Conservation (phyloP, 495 filamentous ascomycete species). For the Aspergillus affinis region DNA sequence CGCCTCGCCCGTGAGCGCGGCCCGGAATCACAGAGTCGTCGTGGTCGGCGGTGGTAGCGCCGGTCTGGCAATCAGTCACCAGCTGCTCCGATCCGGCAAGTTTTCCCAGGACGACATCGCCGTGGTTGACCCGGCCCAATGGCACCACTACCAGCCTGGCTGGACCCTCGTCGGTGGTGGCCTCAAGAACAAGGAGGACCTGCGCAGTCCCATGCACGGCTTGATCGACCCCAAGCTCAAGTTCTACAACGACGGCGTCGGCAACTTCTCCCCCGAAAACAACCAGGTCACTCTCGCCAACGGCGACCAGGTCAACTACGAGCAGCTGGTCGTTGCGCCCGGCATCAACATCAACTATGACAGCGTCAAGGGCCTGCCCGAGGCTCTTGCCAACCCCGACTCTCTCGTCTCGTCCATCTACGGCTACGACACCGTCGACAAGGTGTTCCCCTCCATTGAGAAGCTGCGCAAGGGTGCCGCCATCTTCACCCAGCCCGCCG, state of each 20-base stretch:
- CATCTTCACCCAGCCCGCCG: slow-evolving; percentile 68
- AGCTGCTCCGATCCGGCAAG: slow-evolving; percentile 56
- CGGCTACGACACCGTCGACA: slow-evolving; percentile 58
- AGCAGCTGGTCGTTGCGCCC: slow-evolving; percentile 64
- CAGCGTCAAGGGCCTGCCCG: slow-evolving; percentile 57
- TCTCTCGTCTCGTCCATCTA: slow-evolving; percentile 65
- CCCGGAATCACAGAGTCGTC: slow-evolving; percentile 59
- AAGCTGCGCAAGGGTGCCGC: slow-evolving; percentile 56
- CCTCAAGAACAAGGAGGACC: slow-evolving; percentile 55
- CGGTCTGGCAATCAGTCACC: slow-evolving; percentile 61
- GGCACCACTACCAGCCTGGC: slow-evolving; percentile 70
- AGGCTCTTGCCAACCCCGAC: slow-evolving; percentile 55
- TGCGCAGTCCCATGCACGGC: slow-evolving; percentile 50
- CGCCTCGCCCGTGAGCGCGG: slow-evolving; percentile 35
- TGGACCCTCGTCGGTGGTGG: slow-evolving; percentile 71
- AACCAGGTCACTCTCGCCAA: slow-evolving; percentile 59
- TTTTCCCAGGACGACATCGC: slow-evolving; percentile 63
- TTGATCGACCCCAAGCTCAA: slow-evolving; percentile 61
- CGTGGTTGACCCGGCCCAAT: slow-evolving; percentile 61
- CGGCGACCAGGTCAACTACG: slow-evolving; percentile 59
- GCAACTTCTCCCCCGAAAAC: slow-evolving; percentile 54
- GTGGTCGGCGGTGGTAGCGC: slow-evolving; percentile 64
- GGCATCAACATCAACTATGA: slow-evolving; percentile 58
- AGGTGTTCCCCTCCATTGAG: slow-evolving; percentile 56
- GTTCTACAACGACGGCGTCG: slow-evolving; percentile 56